These are phyloP conservation scores for Rhizoclosmatium sp. DNA, from an alignment of 192 early-diverging fungal genomes.

Conservation along the genomic window DNA sequence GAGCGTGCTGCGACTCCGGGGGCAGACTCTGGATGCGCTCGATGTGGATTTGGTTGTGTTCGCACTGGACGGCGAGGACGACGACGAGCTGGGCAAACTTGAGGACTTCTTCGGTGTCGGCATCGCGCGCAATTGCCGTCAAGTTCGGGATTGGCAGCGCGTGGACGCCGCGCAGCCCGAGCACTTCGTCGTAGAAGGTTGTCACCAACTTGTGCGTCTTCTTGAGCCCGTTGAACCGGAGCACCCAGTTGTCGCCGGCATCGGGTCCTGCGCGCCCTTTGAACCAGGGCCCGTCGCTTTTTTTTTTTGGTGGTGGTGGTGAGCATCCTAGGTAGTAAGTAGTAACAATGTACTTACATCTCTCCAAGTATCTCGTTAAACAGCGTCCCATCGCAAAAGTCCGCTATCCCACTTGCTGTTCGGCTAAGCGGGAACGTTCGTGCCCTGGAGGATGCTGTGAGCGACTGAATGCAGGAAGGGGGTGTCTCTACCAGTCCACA, in stretches of 20 bases:
- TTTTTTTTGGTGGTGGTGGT: not conserved
- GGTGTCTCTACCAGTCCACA: constrained; percentile 12
- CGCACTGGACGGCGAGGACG: constrained; percentile 86
- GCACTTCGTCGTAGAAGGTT: constrained; percentile 86
- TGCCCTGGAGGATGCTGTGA: constrained; percentile 5
- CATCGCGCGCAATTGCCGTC: constrained; percentile 84
- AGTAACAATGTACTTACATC: constrained; percentile 70
- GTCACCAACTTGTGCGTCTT: constrained; percentile 86
- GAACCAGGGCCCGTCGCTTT: constrained; percentile 92
- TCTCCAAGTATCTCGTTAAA: constrained; percentile 84
- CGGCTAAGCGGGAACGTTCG: constrained; percentile 11
- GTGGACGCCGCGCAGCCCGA: constrained; percentile 64
- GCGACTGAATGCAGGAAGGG: not conserved
- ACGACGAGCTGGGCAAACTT: constrained; percentile 86
- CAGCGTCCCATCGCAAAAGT: constrained; percentile 81
- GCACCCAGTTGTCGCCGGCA: constrained; percentile 92
- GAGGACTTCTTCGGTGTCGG: constrained; percentile 72
- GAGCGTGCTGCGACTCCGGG: constrained; percentile 75
- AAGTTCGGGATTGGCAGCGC: constrained; percentile 76
- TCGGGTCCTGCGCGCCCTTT: constrained; percentile 74
- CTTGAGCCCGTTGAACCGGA: constrained; percentile 92
- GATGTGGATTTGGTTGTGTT: constrained; percentile 85
- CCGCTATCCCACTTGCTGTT: constrained; percentile 53
- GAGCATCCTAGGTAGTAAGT: not conserved
- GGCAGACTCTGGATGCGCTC: constrained; percentile 80